phyloP scores from a whole-genome alignment of 2,329 filamentous ascomycete species.

The Xenoacremonium recifei region DNA sequence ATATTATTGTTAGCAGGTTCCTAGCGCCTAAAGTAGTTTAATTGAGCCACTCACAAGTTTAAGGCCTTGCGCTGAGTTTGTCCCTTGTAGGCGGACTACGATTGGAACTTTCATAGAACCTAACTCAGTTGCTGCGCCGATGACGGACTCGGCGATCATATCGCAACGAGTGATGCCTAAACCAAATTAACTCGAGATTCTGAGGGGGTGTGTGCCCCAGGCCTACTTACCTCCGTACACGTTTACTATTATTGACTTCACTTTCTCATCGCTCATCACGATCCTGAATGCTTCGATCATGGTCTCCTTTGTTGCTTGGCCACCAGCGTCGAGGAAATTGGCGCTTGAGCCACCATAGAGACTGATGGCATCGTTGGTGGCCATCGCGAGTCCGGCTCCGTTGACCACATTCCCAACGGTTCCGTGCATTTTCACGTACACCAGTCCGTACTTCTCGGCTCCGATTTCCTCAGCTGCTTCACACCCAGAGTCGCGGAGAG shows the following conservation, averaged over 20 bases:
- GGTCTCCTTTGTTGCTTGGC: conserved; percentile 80
- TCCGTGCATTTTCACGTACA: conserved; percentile 65
- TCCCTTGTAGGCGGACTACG: conserved; percentile 47
- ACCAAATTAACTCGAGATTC: no score
- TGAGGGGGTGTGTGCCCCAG: no score
- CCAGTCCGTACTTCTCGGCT: conserved; percentile 63
- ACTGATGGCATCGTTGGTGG: conserved; percentile 78
- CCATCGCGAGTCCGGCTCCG: conserved; percentile 87
- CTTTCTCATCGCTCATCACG: conserved; percentile 67
- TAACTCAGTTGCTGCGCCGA: conserved; percentile 38
- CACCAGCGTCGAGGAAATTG: conserved; percentile 89
- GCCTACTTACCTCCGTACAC: conserved; percentile 47
- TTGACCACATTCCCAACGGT: conserved; percentile 85
- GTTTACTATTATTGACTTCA: conserved; percentile 64
- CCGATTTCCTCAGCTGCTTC: conserved; percentile 35
- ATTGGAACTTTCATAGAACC: conserved; percentile 40
- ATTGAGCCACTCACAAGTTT: conserved; percentile 34
- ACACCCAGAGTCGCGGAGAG: conserved; percentile 30
- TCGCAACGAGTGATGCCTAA: conserved; percentile 48
- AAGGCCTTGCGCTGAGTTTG: conserved; percentile 41
- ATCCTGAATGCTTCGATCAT: conserved; percentile 76
- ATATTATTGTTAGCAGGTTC: background rate
- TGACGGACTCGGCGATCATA: conserved; percentile 51
- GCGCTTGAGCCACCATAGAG: conserved; percentile 66
- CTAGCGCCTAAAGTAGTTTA: background rate